Evolutionary conservation across 2,329 filamentous ascomycete genomes (phyloP).

Genomic region (Alternaria brassicae): DNA sequence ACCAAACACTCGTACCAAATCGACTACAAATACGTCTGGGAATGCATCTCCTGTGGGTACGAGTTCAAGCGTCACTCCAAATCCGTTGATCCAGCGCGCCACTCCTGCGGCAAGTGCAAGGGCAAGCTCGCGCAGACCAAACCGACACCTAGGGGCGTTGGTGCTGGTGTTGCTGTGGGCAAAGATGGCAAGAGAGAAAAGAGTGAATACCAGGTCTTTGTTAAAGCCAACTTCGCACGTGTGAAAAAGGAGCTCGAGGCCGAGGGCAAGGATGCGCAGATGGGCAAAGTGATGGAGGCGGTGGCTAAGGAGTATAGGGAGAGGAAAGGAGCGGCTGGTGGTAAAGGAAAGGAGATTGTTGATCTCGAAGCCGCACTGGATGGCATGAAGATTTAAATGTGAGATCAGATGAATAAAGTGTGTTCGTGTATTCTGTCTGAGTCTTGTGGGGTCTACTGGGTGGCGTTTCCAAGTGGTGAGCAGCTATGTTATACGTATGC

Average conservation of each 20-base stretch:
- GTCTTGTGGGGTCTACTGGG: background rate
- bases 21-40: conserved; percentile 91
- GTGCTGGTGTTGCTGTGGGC: background rate
- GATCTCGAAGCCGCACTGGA: conserved; percentile 33
- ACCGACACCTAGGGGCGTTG: conserved; percentile 68
- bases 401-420: background rate
- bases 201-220: conserved; percentile 64
- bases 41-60: conserved; percentile 70
- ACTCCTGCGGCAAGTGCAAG: conserved; percentile 81
- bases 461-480: background rate
- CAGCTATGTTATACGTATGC: background rate
- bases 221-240: conserved; percentile 72
- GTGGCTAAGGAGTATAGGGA: conserved; percentile 69
- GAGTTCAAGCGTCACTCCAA: conserved; percentile 86
- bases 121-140: conserved; percentile 74
- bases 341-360: conserved; percentile 13
- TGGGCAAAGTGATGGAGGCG: conserved; percentile 72
- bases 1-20: conserved; percentile 92
- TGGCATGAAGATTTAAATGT: conserved; percentile 29
- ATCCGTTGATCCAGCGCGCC: conserved; percentile 75
- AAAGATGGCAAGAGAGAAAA: conserved; percentile 37
- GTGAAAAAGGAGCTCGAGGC: conserved; percentile 52
- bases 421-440: background rate
- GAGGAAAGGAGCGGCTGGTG: conserved; percentile 46
- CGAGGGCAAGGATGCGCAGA: conserved; percentile 58